phyloP scores from a whole-genome alignment of 257 asterid species.

The Voacanga thouarsii region DNA sequence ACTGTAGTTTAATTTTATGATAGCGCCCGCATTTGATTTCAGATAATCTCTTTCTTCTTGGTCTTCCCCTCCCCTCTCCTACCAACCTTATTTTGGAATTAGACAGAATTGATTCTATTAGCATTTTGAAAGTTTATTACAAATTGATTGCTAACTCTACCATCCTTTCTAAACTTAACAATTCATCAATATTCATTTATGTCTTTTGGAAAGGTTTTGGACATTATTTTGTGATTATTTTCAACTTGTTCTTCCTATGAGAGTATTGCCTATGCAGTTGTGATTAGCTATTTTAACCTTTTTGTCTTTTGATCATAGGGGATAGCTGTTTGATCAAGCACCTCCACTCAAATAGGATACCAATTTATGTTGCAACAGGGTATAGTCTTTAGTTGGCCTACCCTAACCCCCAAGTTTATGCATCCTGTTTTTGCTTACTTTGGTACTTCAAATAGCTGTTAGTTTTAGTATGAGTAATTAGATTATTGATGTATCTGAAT shows the following conservation, averaged over 20 bases:
- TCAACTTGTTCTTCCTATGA: not conserved
- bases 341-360: constrained; percentile 79
- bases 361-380: constrained; percentile 96
- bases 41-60: no score
- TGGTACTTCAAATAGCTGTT: not conserved
- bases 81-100: no score
- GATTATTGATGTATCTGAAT: not conserved
- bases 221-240: no score
- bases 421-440: not conserved
- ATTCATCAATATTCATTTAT: no score
- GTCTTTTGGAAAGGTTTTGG: no score
- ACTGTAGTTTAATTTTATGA: no score
- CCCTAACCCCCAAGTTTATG: not conserved
- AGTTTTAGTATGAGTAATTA: not conserved
- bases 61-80: no score
- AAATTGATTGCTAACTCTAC: no score
- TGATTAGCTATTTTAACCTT: not conserved
- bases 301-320: constrained; percentile 43
- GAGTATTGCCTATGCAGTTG: not conserved
- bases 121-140: no score
- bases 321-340: constrained; percentile 67
- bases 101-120: no score
- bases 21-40: no score
- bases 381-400: constrained; percentile 18
- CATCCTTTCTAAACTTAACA: no score